Evolutionary conservation across 441 rosid species (phyloP), one percentile per base, ranked within the genome.

Genomic region (Pelargonium myrrhifolium): DNA sequence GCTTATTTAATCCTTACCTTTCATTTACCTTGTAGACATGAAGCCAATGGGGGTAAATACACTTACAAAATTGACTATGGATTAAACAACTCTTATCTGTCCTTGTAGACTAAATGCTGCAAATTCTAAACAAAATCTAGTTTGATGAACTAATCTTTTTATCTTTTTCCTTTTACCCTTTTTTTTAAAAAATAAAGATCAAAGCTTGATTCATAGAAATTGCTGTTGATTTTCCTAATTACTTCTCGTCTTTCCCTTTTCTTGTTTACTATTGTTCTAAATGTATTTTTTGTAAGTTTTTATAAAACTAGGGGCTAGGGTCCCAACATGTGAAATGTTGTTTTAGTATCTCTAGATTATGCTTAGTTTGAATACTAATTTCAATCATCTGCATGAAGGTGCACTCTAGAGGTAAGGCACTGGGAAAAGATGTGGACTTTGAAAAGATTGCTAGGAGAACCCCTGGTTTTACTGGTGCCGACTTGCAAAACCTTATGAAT

Each of bases 391-490:
- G 31, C 64, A 18, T 70, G 66, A 56, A 91, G 96, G 97, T 91
- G 76, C 97, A 91, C 74, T 91, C 97, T 43, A 85, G 95, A 76
- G 95, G 93, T 45, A 92, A 88, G 79, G 93, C 96, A 42, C 88
- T 88, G 68, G 96, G 83, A 9, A 89, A 88, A 70, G 96, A 89
- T 71, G 86, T 89, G 17, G 96, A 89, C 76, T 92, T 87, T 64
- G 98, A 92, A 20, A 92, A 92, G 83, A 82, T 89, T 71, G 84
- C 96, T 0, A 77, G 96, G 83, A 87, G 98, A 80, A 92, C 96
- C 40, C 96, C 96, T 0, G 98, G 96, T 73, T 92, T 92, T 74
- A 89, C 96, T 0, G 98, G 98, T 45, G 96, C 96, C 17, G 96
- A 92, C 81, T 71, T 92, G 83, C 98, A 89, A 87, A 89, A 92